phyloP scores from a whole-genome alignment of 257 asterid genomes.

The Solanum ossicruentum region DNA sequence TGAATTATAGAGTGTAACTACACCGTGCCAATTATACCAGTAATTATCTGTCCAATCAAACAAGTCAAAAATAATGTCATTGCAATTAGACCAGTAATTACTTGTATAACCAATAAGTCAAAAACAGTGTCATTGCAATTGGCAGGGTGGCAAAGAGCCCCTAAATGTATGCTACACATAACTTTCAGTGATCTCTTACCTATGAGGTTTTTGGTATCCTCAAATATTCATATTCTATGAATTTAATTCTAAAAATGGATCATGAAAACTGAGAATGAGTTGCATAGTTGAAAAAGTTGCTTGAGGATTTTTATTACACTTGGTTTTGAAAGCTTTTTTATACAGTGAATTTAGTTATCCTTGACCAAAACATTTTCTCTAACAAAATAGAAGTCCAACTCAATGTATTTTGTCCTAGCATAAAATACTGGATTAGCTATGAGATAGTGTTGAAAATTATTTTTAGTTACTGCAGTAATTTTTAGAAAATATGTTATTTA shows the following conservation, averaged over 20 bases:
- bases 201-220: not conserved
- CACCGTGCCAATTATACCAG: too few relatives aligned
- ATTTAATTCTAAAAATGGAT: not conserved
- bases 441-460: not conserved
- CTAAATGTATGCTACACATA: not conserved
- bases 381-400: not conserved
- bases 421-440: not conserved
- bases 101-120: too few relatives aligned
- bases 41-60: too few relatives aligned
- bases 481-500: too few relatives aligned
- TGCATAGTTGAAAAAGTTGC: not conserved
- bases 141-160: too few relatives aligned
- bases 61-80: too few relatives aligned
- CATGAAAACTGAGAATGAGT: not conserved
- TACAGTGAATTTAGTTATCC: not conserved
- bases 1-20: too few relatives aligned
- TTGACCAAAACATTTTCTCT: not conserved
- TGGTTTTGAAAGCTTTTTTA: not conserved
- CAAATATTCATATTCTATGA: not conserved
- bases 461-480: too few relatives aligned
- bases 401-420: not conserved
- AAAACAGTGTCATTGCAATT: too few relatives aligned
- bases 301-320: not conserved
- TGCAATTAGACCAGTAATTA: too few relatives aligned
- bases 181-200: not conserved